A percentile compares a stretch with the other conserved stretches of the same genome.
phyloP scores from a whole-genome alignment of 2,329 filamentous ascomycete species.

The Dryadomyces sulphureus region DNA sequence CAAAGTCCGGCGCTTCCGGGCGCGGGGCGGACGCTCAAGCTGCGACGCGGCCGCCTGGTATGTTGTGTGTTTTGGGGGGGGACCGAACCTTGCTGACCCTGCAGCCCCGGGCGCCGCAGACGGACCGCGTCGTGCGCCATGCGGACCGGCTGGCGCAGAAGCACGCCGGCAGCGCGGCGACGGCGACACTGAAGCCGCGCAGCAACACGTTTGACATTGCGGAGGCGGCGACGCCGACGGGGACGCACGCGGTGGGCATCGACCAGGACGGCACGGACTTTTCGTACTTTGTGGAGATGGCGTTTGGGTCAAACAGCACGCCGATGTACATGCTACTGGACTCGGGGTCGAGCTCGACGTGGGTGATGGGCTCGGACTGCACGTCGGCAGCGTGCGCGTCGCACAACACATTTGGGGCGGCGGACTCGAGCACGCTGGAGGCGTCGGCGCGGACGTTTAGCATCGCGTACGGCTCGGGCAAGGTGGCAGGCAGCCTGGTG shows the following conservation, averaged over 20 bases:
- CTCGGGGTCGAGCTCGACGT: conserved; percentile 58
- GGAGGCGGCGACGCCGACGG: conserved; percentile 27
- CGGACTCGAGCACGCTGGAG: conserved; percentile 50
- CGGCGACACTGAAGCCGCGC: conserved; percentile 15
- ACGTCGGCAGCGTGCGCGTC: conserved; percentile 46
- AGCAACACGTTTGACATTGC: conserved; percentile 32
- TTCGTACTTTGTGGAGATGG: conserved; percentile 47
- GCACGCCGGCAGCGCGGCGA: conserved; percentile 16
- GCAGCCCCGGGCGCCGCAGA: conserved; percentile 18
- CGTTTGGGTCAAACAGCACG: conserved; percentile 39
- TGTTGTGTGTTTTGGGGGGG: not conserved
- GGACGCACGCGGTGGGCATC: conserved; percentile 36
- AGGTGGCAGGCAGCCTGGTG: conserved; percentile 50
- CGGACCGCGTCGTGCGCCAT: conserved; percentile 22
- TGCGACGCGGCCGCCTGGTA: conserved; percentile 1
- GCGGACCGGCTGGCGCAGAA: conserved; percentile 25
- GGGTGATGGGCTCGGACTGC: conserved; percentile 68
- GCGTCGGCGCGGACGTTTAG: conserved; percentile 38
- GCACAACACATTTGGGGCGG: conserved; percentile 55
- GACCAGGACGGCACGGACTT: conserved; percentile 51
- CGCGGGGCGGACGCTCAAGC: not conserved
- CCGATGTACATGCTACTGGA: conserved; percentile 48
- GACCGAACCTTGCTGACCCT: not conserved
- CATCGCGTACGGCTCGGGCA: conserved; percentile 65
- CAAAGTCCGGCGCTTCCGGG: not conserved